Percentiles rank a stretch among this genome's conserved stretches.
These are phyloP conservation scores for Didymella lethalis DNA, from an alignment of 2,329 filamentous ascomycete species.

Conservation along the genomic window DNA sequence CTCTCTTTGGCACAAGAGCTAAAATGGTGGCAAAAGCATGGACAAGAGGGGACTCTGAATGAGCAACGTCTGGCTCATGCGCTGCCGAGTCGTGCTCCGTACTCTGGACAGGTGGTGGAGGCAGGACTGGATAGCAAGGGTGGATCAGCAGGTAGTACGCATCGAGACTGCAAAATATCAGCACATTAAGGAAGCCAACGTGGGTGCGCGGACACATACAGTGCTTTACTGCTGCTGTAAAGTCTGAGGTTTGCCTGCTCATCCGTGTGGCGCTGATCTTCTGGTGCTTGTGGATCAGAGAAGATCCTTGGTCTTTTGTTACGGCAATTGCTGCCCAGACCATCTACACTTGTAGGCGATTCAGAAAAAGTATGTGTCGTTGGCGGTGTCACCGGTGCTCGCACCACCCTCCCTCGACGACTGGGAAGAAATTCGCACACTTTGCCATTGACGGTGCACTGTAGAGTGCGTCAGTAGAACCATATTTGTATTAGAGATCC, in stretches of 20 bases:
- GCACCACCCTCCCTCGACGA: slow-evolving; percentile 10
- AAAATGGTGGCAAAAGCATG: slow-evolving; percentile 10
- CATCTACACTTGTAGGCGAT: slow-evolving; percentile 6
- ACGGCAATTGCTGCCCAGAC: neutral
- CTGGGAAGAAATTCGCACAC: slow-evolving; percentile 13
- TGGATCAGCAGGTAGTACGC: slow-evolving; percentile 15
- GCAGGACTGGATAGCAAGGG: slow-evolving; percentile 13
- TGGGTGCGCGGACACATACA: neutral
- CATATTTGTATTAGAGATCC: neutral
- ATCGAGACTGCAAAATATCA: slow-evolving; percentile 6
- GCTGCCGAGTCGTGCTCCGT: neutral
- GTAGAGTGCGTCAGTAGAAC: neutral
- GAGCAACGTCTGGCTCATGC: neutral
- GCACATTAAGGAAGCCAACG: neutral
- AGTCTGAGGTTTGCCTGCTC: neutral
- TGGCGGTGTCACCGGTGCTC: slow-evolving; percentile 12
- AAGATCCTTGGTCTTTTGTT: neutral
- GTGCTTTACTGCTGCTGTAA: neutral
- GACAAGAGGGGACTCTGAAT: slow-evolving; percentile 6
- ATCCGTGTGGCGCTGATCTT: neutral
- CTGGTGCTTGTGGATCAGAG: neutral
- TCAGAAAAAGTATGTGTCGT: neutral
- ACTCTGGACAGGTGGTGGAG: neutral
- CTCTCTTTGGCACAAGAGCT: neutral
- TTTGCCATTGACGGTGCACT: slow-evolving; percentile 11